A percentile compares a stretch with the other conserved stretches of the same genome.
These are phyloP conservation scores for Aaosphaeria arxii DNA, from an alignment of 2,329 filamentous ascomycete genomes.

Conservation along the genomic window DNA sequence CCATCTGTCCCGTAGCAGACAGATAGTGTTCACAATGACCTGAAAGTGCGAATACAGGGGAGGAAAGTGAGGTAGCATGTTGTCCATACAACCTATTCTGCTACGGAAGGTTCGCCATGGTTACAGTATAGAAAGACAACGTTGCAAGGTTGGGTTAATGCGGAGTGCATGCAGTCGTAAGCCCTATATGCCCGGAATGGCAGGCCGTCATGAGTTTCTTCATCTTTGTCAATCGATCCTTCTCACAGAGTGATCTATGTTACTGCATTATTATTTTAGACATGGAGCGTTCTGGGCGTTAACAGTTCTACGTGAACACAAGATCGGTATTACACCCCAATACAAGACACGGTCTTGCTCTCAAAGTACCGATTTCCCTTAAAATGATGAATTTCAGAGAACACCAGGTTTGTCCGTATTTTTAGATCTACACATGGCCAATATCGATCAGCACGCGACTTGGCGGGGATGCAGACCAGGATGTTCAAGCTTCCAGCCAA, in stretches of 20 bases:
- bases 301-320: too few species aligned
- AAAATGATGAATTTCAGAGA: too few species aligned
- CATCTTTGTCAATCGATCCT: too few species aligned
- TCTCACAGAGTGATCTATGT: too few species aligned
- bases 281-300: too few species aligned
- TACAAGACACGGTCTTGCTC: too few species aligned
- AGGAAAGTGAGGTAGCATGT: constrained; percentile 4
- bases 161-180: constrained; percentile 17
- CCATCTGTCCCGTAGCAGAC: constrained; percentile 11
- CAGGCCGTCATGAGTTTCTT: too few species aligned
- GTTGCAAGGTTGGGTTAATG: constrained; percentile 4
- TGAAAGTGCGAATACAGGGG: constrained; percentile 10
- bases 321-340: background rate
- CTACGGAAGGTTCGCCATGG: constrained; percentile 6
- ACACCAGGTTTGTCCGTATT: constrained; percentile 14
- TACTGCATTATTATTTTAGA: too few species aligned
- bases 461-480: constrained; percentile 20
- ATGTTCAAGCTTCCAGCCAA: constrained; percentile 14
- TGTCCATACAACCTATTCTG: background rate
- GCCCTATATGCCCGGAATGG: constrained; percentile 14
- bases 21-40: constrained; percentile 19
- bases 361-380: background rate
- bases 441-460: constrained; percentile 22
- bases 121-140: constrained; percentile 5
- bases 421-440: constrained; percentile 18